These are phyloP conservation scores for Fusarium sp. DNA, from an alignment of 2,329 filamentous ascomycete species.

Conservation along the genomic window DNA sequence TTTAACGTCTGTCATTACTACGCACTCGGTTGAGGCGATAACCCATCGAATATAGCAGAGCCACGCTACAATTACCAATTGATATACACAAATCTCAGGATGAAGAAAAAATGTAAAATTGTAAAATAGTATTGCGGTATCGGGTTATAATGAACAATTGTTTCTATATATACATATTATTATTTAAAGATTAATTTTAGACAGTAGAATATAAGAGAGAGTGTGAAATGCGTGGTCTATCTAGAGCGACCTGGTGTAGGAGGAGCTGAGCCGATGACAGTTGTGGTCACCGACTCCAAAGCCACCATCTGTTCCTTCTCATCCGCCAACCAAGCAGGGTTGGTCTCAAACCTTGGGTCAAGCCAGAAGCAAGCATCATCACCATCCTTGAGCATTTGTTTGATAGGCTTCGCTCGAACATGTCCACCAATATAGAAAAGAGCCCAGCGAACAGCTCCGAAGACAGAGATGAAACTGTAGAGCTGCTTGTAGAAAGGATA, in stretches of 20 bases:
- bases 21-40: too few relatives aligned
- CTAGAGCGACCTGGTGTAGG: neutral
- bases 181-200: neutral
- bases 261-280: neutral
- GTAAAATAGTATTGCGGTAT: too few relatives aligned
- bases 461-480: neutral
- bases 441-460: constrained; percentile 8
- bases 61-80: too few relatives aligned
- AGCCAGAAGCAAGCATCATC: constrained; percentile 15
- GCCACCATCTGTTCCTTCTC: constrained; percentile 2
- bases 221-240: neutral
- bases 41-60: too few relatives aligned
- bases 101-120: too few relatives aligned
- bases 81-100: too few relatives aligned
- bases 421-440: constrained; percentile 4
- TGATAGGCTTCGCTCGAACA: constrained; percentile 1
- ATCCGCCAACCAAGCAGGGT: constrained; percentile 7
- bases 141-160: too few relatives aligned
- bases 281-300: neutral
- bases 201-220: neutral
- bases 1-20: too few relatives aligned
- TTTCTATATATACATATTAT: neutral
- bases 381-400: constrained; percentile 5
- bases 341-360: neutral
- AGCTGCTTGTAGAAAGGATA: constrained; percentile 9